A percentile compares a stretch with the other conserved stretches of the same genome.
These are phyloP conservation scores for Anthoceros angustus DNA, from an alignment of 225 moss, liverwort and hornwort genomes.

Conservation along the genomic window DNA sequence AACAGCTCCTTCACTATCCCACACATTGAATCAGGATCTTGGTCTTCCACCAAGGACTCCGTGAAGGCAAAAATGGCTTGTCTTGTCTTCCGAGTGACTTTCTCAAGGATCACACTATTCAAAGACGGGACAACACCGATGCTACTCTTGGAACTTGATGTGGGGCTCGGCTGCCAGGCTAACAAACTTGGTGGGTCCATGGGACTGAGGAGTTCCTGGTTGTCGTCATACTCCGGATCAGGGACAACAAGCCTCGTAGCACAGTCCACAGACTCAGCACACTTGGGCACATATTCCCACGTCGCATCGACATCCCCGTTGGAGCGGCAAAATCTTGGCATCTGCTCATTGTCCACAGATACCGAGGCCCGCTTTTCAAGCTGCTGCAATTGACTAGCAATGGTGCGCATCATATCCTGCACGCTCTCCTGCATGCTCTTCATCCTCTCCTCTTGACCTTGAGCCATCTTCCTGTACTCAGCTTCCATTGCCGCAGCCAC, in stretches of 20 bases:
- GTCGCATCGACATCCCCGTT: neutral
- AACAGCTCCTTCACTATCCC: neutral
- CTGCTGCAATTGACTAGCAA: neutral
- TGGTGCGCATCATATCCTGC: conserved; percentile 1
- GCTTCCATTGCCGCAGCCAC: neutral
- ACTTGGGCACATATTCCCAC: neutral
- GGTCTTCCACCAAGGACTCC: conserved; percentile 1
- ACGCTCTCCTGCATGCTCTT: conserved; percentile 3
- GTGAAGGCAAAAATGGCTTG: neutral
- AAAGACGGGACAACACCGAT: neutral
- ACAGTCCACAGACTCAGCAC: neutral
- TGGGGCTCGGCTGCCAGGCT: neutral
- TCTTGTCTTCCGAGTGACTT: neutral
- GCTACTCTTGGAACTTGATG: neutral
- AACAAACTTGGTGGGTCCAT: neutral
- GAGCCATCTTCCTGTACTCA: neutral
- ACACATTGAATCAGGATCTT: neutral
- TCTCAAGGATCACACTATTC: neutral
- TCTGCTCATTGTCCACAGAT: neutral
- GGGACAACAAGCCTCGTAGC: neutral
- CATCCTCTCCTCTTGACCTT: neutral
- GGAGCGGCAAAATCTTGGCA: neutral
- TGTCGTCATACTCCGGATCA: neutral
- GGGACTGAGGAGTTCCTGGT: neutral
- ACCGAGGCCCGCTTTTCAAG: neutral